phyloP scores from a whole-genome alignment of 495 filamentous ascomycete genomes.

The Physcia stellaris region DNA sequence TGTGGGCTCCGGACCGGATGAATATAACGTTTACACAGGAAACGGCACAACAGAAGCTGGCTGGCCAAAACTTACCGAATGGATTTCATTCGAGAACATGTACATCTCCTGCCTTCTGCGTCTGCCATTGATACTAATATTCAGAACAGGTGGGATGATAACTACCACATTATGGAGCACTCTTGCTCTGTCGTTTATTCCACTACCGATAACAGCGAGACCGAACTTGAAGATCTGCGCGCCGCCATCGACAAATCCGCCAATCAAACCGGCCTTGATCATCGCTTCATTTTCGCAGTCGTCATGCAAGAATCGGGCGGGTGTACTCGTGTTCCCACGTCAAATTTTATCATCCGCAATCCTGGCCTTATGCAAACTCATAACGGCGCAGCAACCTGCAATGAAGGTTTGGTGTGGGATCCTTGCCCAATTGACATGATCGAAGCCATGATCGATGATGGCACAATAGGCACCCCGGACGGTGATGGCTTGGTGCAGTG shows the following conservation, averaged over 20 bases:
- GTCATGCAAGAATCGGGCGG: conserved; percentile 47
- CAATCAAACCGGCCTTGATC: conserved; percentile 26
- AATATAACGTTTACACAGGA: conserved; percentile 10
- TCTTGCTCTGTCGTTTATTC: conserved; percentile 30
- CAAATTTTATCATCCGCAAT: conserved; percentile 32
- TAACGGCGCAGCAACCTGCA: conserved; percentile 33
- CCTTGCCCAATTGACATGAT: conserved; percentile 35
- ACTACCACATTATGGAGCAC: conserved; percentile 24
- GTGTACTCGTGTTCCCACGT: conserved; percentile 39
- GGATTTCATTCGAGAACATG: conserved; percentile 14
- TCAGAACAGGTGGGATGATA: conserved; percentile 25
- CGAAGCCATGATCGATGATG: conserved; percentile 35
- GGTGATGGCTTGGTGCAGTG: conserved; percentile 22
- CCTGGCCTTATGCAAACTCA: conserved; percentile 44
- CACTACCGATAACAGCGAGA: conserved; percentile 22
- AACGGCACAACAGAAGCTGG: conserved; percentile 9
- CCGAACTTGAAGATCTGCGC: conserved; percentile 28
- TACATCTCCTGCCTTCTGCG: background rate
- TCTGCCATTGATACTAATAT: background rate
- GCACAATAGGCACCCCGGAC: conserved; percentile 24
- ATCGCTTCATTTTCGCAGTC: conserved; percentile 44
- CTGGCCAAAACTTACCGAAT: conserved; percentile 9
- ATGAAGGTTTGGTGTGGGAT: conserved; percentile 21
- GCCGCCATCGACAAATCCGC: conserved; percentile 27
- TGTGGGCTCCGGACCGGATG: conserved; percentile 5